Base-by-base conservation (phyloP, 805 yeast genomes). In the Cyberlindnera xishuangbannaensis region DNA sequence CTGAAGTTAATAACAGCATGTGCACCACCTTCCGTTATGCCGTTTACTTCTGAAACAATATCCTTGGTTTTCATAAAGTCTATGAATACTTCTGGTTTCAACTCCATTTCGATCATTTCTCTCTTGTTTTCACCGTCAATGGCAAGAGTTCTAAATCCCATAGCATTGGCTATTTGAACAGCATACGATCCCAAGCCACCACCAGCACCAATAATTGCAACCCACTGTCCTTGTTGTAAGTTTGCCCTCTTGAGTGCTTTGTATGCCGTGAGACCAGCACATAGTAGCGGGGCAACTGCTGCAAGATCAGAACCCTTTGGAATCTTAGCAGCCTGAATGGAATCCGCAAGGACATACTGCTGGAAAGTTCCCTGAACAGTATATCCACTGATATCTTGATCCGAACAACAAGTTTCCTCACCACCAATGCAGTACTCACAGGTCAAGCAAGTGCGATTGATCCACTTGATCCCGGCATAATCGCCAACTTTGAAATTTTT, bases 311-410 rank as follows among this genome's bases (percentile, higher is more conserved):
- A 56, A 25, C 69, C 75, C 34, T 56, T 46, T 30, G 79, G 78
- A 41, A 76, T 69, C 44, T 61, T 65, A 33, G 81, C 78, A 30
- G 80, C 76, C 53, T 75, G 79, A 25, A 72, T 69, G 25, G 78
- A 76, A 53, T 73, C 77, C 27, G 79, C 81, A 34, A 78, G 67
- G 31, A 73, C 76, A 55, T 73, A 76, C 53, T 76, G 71, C 58
- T 74, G 79, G 71, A 74, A 83, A n/a, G 90, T 73, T 39, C 95
- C 95, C 55, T 83, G 86, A 50, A 76, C 80, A 30, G 84, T 76
- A 67, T 74, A 77, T 50, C 88, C 88, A 25, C 83, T 63, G 50
- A 80, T 67, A 50, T 75, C 83, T 28, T 83, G 83, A 6, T 71
- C 55, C 27, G 71, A 63, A 64, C 88, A 82, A 64, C 79, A 72